phyloP scores from a whole-genome alignment of 169 alveolate genomes.

The Blepharisma undulans region DNA sequence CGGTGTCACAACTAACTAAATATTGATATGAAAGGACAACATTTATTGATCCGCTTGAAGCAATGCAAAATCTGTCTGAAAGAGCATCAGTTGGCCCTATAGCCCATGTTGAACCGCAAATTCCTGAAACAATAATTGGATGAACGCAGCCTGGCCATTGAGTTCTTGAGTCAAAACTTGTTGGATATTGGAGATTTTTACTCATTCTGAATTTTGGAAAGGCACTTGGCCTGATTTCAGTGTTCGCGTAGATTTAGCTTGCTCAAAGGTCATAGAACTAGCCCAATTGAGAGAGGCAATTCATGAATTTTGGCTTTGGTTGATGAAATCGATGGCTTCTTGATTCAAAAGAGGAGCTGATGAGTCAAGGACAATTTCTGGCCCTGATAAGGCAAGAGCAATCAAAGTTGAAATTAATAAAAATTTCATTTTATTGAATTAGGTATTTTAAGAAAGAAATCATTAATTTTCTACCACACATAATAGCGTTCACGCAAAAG shows the following conservation, averaged over 20 bases:
- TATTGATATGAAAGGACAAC: constrained; percentile 58
- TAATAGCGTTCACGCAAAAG: no score
- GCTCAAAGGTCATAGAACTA: neutral
- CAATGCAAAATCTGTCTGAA: constrained; percentile 78
- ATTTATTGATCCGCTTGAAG: constrained; percentile 33
- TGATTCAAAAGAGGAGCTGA: no score
- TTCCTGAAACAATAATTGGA: no score
- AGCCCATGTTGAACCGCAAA: no score
- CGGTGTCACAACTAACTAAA: constrained; percentile 64
- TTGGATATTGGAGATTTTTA: constrained; percentile 42
- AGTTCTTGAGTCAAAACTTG: constrained; percentile 61
- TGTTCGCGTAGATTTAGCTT: no score
- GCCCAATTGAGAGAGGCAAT: constrained; percentile 30
- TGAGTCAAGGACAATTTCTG: no score
- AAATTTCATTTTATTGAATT: no score
- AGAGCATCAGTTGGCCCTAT: constrained; percentile 80
- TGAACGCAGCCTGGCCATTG: constrained; percentile 59
- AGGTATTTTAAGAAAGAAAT: no score
- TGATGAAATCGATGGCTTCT: constrained; percentile 13
- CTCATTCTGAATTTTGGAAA: neutral
- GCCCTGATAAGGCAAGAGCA: no score
- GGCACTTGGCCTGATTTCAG: no score
- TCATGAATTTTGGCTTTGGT: neutral
- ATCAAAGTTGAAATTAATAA: no score
- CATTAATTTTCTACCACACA: no score